Conservation (phyloP, 176 grass and related monocot species). For the Oryza brachyantha region DNA sequence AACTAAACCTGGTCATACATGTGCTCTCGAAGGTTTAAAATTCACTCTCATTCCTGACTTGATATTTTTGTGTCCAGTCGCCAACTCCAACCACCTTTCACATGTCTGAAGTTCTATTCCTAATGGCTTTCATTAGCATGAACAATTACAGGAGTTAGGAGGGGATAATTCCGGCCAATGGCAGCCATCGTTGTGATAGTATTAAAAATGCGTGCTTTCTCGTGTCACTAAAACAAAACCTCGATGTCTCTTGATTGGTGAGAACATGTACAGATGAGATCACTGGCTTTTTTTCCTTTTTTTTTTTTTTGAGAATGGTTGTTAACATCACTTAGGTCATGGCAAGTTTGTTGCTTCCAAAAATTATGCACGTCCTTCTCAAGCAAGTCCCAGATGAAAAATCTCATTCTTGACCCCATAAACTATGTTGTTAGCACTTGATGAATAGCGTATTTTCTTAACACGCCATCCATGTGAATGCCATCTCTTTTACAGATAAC, state of each 20-base stretch:
- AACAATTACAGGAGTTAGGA: background rate
- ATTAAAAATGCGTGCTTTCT: background rate
- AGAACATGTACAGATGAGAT: background rate
- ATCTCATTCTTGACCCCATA: background rate
- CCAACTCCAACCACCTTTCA: constrained; percentile 26
- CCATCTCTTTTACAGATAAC: background rate
- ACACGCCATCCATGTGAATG: background rate
- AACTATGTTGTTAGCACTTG: background rate
- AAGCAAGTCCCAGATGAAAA: background rate
- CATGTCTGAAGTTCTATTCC: background rate
- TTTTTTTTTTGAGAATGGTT: background rate
- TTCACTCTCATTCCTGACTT: background rate
- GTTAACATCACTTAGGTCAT: constrained; percentile 37
- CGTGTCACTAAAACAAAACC: constrained; percentile 17
- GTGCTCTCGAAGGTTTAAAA: background rate
- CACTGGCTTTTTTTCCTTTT: background rate
- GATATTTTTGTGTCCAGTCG: background rate
- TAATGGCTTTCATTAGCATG: background rate
- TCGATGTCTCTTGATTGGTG: constrained; percentile 2
- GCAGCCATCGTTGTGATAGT: background rate
- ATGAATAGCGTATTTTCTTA: background rate
- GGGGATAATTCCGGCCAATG: constrained; percentile 14
- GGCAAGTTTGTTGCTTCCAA: background rate
- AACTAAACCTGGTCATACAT: background rate
- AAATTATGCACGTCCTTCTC: constrained; percentile 15